These are phyloP conservation scores for Sanghuangporus baumii DNA, from an alignment of 1,284 basidiomycete species.

Conservation along the genomic window DNA sequence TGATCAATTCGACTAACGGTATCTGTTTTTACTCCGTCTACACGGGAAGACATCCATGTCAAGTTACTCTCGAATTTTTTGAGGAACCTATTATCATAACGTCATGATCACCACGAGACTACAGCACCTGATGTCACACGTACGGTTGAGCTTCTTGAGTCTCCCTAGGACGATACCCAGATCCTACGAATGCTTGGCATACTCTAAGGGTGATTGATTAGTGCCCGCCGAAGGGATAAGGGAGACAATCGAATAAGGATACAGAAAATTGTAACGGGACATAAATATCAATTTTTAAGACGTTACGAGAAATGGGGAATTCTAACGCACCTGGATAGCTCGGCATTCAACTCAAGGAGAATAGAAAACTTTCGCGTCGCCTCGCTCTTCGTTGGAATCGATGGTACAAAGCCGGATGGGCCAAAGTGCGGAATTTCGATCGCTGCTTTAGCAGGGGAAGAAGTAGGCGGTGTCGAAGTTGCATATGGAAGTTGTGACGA, in stretches of 20 bases:
- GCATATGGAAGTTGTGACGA: slow-evolving; percentile 7
- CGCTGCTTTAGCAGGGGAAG: not conserved
- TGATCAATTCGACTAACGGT: not conserved
- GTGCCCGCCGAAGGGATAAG: not conserved
- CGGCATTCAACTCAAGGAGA: slow-evolving; percentile 59
- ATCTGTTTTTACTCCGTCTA: slow-evolving; percentile 35
- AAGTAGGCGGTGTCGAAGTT: not conserved
- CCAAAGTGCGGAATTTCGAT: slow-evolving; percentile 2
- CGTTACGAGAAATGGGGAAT: slow-evolving; percentile 11
- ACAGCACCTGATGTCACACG: slow-evolving; percentile 27
- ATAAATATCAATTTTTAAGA: slow-evolving; percentile 10
- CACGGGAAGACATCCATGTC: slow-evolving; percentile 58
- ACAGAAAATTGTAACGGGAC: not conserved
- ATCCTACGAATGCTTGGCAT: slow-evolving; percentile 50
- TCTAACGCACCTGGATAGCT: slow-evolving; percentile 53
- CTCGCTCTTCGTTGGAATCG: not conserved
- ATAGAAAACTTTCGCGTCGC: slow-evolving; percentile 41
- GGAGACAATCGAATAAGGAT: not conserved
- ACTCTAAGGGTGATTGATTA: slow-evolving; percentile 31
- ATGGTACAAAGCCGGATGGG: not conserved
- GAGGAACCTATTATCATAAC: slow-evolving; percentile 7
- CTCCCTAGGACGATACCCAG: slow-evolving; percentile 36
- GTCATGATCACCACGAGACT: not conserved
- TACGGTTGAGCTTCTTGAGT: slow-evolving; percentile 55
- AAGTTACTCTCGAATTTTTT: slow-evolving; percentile 58